Evolutionary conservation across 768 basidiomycete genomes (phyloP), one percentile per base, ranked within the genome.

Genomic region (Phanerochaete sordida): DNA sequence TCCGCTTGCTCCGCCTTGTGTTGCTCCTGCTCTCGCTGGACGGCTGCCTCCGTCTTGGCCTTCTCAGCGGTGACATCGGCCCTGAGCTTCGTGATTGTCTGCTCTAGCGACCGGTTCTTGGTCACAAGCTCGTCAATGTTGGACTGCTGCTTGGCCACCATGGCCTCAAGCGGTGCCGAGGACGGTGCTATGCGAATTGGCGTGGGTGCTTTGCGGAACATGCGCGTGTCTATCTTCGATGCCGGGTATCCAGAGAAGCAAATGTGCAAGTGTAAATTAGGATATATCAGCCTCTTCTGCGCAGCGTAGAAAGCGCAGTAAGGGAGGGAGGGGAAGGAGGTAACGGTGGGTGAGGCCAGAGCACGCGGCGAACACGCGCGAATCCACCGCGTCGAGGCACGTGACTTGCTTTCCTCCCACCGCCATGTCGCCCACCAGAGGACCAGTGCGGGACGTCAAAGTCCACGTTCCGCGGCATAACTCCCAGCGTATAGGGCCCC

Each of bases 71-170:
- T 64, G 30, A 85, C 65, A 44, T 84, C 81, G 24, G 81, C 79
- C 16, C 73, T 68, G 35, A 90, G 79, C 46, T 80, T 82, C 64
- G 81, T 81, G 70, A 80, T 79, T 3, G 79, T 80, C 61, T 85
- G 81, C 58, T 89, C 87, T 55, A 89, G 79, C 0, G 81, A 81
- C 26, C 84, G 84, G 66, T 83, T 87, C 62, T 84, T 79, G 63
- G 87, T 82, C 2, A 90, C 86, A 55, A 92, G 82, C 45, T 91
- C 87, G 51, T 86, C 81, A 52, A 92, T 89, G 69, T 91, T 88
- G 2, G 78, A 72, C 60, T 84, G 84, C 69, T 87, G 82, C 3
- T 85, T 79, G 26, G 83, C 77, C 62, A 83, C 82, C 61, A 62
- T 62, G 26, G 61, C 37, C 43, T 62, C 61, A 12, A 62, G 48